These are phyloP conservation scores for Pseudoperonospora humuli DNA, from an alignment of 352 stramenopile species.

Conservation along the genomic window DNA sequence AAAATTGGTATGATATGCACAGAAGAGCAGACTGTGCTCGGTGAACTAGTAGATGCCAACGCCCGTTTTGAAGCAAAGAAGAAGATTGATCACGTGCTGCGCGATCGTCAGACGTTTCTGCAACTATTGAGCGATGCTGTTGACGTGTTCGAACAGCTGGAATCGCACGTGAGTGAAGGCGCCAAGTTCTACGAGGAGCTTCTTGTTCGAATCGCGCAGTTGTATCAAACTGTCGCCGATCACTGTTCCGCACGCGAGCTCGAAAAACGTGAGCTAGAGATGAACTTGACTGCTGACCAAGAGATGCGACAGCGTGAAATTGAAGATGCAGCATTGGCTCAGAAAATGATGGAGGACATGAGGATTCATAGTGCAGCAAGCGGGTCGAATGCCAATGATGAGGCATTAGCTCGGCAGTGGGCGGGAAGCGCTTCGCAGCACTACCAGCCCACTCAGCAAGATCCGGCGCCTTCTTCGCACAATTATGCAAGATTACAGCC, in stretches of 20 bases:
- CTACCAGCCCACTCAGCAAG: slow-evolving; percentile 19
- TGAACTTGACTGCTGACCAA: slow-evolving; percentile 50
- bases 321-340: slow-evolving; percentile 43
- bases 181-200: slow-evolving; percentile 61
- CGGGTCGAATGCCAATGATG: slow-evolving; percentile 27
- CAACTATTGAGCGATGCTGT: slow-evolving; percentile 56
- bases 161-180: slow-evolving; percentile 68
- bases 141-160: slow-evolving; percentile 69
- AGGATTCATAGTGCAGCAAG: slow-evolving; percentile 23
- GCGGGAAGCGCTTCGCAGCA: slow-evolving; percentile 39
- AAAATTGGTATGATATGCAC: slow-evolving; percentile 46
- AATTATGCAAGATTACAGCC: slow-evolving; percentile 28
- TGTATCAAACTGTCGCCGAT: slow-evolving; percentile 68
- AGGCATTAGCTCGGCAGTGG: slow-evolving; percentile 49
- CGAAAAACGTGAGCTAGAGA: slow-evolving; percentile 65
- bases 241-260: slow-evolving; percentile 59
- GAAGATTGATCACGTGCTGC: slow-evolving; percentile 45
- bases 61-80: slow-evolving; percentile 51
- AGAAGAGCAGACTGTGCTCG: slow-evolving; percentile 39
- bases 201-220: slow-evolving; percentile 39
- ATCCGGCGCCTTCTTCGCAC: slow-evolving; percentile 24
- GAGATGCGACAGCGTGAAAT: slow-evolving; percentile 43
- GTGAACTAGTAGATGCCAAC: slow-evolving; percentile 38
- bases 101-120: slow-evolving; percentile 46
- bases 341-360: slow-evolving; percentile 73